phyloP scores from a whole-genome alignment of 129 eudicot genomes.

The Pseudognaphalium luteoalbum region DNA sequence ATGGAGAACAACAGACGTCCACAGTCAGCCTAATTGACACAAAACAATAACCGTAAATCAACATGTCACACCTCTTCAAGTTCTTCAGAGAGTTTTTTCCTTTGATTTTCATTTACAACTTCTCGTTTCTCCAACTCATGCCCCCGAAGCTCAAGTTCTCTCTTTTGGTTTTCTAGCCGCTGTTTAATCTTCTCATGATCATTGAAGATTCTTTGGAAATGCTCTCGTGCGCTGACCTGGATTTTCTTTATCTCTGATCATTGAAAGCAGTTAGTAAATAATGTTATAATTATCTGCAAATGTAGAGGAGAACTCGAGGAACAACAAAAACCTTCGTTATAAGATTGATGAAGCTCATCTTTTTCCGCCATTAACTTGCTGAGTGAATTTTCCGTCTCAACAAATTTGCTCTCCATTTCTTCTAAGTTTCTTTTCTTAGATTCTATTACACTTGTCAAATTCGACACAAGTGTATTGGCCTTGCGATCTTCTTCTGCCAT shows the following conservation, averaged over 20 bases:
- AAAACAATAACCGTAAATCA: too few relatives aligned
- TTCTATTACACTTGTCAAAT: constrained; percentile 62
- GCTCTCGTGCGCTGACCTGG: constrained; percentile 62
- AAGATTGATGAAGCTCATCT: constrained; percentile 68
- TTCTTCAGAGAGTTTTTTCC: constrained; percentile 65
- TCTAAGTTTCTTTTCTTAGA: constrained; percentile 52
- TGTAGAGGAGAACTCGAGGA: constrained; percentile 1
- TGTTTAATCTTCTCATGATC: constrained; percentile 78
- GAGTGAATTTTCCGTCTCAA: constrained; percentile 61
- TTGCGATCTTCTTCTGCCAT: constrained; percentile 65
- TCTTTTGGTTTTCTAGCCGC: constrained; percentile 54
- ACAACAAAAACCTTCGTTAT: constrained; percentile 59
- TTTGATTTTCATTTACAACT: constrained; percentile 67
- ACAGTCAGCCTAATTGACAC: too few relatives aligned
- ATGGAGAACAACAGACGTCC: too few relatives aligned
- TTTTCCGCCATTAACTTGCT: constrained; percentile 55
- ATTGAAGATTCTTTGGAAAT: constrained; percentile 62
- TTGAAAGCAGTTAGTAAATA: background rate
- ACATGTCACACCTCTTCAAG: constrained; percentile 60
- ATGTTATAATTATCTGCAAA: background rate
- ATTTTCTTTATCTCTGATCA: constrained; percentile 65
- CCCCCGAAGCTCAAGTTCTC: constrained; percentile 64
- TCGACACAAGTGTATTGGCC: constrained; percentile 47
- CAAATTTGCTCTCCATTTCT: constrained; percentile 60
- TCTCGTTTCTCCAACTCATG: constrained; percentile 76